Percentiles rank a stretch among this genome's conserved stretches.
phyloP scores from a whole-genome alignment of 768 basidiomycete species.

The Pleurotus eryngii region DNA sequence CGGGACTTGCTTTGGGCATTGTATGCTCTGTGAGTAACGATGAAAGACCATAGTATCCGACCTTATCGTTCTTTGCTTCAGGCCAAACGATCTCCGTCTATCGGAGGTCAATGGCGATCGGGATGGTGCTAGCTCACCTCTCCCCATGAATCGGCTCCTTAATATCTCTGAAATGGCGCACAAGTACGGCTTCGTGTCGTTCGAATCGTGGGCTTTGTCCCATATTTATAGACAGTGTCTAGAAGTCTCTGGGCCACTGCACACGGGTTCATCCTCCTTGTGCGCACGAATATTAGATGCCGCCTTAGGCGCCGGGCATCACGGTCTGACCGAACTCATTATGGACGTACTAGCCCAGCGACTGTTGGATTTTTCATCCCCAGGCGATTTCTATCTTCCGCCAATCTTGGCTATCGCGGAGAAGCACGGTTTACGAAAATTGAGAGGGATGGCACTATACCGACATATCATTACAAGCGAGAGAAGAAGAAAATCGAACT shows the following conservation, averaged over 20 bases:
- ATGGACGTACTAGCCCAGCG: conserved; percentile 16
- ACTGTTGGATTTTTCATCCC: conserved; percentile 46
- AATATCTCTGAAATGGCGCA: conserved; percentile 43
- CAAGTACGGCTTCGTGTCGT: conserved; percentile 45
- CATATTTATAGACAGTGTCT: conserved; percentile 33
- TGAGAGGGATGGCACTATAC: conserved; percentile 56
- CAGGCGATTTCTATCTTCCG: conserved; percentile 48
- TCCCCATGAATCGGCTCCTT: conserved; percentile 36
- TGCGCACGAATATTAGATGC: conserved; percentile 49
- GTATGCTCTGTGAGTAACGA: conserved; percentile 39
- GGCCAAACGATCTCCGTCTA: conserved; percentile 36
- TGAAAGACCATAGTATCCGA: too few species aligned
- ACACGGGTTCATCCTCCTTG: conserved; percentile 26
- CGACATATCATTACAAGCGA: conserved; percentile 32
- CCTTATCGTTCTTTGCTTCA: conserved; percentile 8
- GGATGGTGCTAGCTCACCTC: neutral
- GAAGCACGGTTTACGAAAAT: conserved; percentile 26
- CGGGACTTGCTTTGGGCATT: conserved; percentile 48
- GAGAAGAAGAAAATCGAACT: neutral
- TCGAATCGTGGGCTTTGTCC: conserved; percentile 42
- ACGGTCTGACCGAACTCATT: conserved; percentile 44
- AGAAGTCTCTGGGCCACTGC: conserved; percentile 26
- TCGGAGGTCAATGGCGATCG: conserved; percentile 6
- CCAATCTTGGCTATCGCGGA: conserved; percentile 49
- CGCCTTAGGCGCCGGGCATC: conserved; percentile 46